Evolutionary conservation across 1,284 basidiomycete genomes (phyloP), one percentile per base, ranked within the genome.

Genomic region (Marasmius oreades): DNA sequence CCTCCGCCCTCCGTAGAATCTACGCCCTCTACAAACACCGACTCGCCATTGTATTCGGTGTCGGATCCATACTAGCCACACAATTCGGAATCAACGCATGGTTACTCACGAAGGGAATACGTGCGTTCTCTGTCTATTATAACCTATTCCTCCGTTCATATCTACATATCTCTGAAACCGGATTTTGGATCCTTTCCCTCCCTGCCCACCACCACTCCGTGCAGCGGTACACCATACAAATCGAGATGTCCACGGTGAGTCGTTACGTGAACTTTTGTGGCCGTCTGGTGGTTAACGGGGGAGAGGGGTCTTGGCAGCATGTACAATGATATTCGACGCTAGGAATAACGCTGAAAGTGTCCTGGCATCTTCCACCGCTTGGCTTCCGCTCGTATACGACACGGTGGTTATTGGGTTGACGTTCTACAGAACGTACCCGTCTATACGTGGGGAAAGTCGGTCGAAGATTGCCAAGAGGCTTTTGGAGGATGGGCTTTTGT

Each of bases 311-410:
- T 52, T 28, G 39, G 6, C 47, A 82, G 81, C 79, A 1, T 84
- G 81, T 61, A 80, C 77, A 6, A 81, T 82, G 78, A 73, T 82
- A 20, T 80, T 81, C 34, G 52, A 31, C 39, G 56, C 39, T 2
- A 42, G 5, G 6, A 46, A 31, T 26, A 50, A 23, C 23, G 24
- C 10, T 7, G 26, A 31, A 31, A 18, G 47, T 16, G 28, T 50
- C 24, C 18, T 50, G 16, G 74, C 79, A 4, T 73, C 80, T 5
- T 70, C 79, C 4, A 79, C 80, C 0, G 81, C 81, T 0, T 84
- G 80, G 80, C 66, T 81, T 8, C 81, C 81, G 5, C 71, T 84
- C 11, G 59, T 81, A 3, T 84, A 81, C 62, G 81, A 83, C 60
- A 82, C 79, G 0, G 67, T 79, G 54, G 73, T 82, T n/a, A 68